Base-by-base conservation (phyloP, 2,329 filamentous ascomycete genomes). In the Phoma herbarum region DNA sequence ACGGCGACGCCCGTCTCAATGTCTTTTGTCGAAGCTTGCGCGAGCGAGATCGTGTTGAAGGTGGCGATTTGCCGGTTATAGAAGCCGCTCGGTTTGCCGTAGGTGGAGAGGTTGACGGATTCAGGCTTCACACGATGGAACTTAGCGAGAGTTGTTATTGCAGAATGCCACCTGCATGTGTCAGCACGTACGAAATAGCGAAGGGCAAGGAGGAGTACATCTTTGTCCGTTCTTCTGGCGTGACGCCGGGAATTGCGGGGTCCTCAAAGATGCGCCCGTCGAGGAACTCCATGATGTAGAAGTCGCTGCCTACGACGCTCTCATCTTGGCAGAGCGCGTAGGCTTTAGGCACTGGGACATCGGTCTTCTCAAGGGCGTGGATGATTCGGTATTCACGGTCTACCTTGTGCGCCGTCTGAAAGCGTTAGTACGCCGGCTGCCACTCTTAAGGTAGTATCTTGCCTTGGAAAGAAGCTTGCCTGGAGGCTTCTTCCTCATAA, bases 401-500 rank as follows among this genome's bases (percentile, higher is more conserved):
- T 72, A 99, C 94, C 77, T 94, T 91, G 82, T 99, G 95, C 10
- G 95, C 95, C 2, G 94, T 94, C 81, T 93, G 48, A n/a, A 18
- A 8, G 22, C n/a, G 16, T 45, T 16, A 58, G 43, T 29, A 8
- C 9, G 23, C 9, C 25, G 2, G 16, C 4, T 29, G 4, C 4
- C 6, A 23, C 11, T 25, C 22, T 7, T 8, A 2, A 9, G 7
- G 16, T 3, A 16, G 11, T 18, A 23, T 20, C 45, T 11, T 59
- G 68, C 69, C 63, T 73, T 71, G 69, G 92, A 97, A 48, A 98
- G 85, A 37, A 99, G 88, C 80, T 90, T 88, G 64, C 95, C 95
- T n/a, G 95, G 94, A 0, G 95, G 95, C 81, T 98, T 98, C 85
- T 99, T 98, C 76, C 95, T 92, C 82, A 98, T 86, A 31, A 99